These are phyloP conservation scores for Nemania serpens DNA, from an alignment of 2,329 filamentous ascomycete genomes.

Conservation along the genomic window DNA sequence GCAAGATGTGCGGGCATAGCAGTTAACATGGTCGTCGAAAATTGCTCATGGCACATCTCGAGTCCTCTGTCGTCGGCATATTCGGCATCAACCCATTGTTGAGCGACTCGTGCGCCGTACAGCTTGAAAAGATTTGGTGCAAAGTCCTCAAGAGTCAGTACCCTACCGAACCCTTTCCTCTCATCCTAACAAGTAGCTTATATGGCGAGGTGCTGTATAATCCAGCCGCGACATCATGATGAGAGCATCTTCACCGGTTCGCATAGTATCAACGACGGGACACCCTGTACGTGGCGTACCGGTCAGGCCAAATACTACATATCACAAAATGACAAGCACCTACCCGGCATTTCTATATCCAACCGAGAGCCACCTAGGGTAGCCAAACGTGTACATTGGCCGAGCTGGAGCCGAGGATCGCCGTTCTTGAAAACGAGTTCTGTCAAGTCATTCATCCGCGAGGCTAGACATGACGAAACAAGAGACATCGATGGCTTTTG, in stretches of 20 bases:
- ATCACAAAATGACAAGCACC: slow-evolving; percentile 1
- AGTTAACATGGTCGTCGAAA: not conserved
- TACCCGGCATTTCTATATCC: slow-evolving; percentile 8
- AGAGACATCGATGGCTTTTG: not conserved
- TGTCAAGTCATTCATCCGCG: not conserved
- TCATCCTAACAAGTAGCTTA: not conserved
- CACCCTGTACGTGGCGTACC: slow-evolving; percentile 27
- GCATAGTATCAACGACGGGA: slow-evolving; percentile 13
- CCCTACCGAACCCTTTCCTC: not conserved
- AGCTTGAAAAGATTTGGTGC: slow-evolving; percentile 1
- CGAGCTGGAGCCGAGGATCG: not conserved
- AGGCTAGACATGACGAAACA: slow-evolving; percentile 11
- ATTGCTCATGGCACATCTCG: not conserved
- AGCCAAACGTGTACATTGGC: not conserved
- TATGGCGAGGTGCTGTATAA: not conserved
- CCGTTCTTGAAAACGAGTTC: not conserved
- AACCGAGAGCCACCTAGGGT: not conserved
- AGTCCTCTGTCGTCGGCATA: not conserved
- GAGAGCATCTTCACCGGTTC: not conserved
- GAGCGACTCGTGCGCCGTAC: not conserved
- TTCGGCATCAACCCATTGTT: not conserved
- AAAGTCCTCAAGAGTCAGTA: not conserved
- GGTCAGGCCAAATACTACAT: slow-evolving; percentile 9
- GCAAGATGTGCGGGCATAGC: not conserved
- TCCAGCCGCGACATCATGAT: not conserved